Conservation (phyloP, 257 asterid genomes). For the Rubia yunnanensis region DNA sequence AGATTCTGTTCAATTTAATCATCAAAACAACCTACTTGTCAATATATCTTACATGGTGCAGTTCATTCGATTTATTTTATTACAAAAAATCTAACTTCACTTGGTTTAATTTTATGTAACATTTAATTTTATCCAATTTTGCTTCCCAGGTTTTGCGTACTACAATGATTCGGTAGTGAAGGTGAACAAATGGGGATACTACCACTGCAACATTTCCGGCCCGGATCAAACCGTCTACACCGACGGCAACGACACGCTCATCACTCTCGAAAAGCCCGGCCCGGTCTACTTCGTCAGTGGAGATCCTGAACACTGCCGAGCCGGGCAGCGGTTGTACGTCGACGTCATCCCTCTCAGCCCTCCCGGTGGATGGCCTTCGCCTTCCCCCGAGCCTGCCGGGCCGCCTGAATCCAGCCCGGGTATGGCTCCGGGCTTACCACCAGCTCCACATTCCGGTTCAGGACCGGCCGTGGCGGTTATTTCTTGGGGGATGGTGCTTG, state of each 20-base stretch:
- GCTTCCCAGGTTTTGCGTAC: slow-evolving; percentile 50
- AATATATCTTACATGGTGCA: no score
- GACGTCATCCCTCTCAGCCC: slow-evolving; percentile 34
- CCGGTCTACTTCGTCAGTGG: slow-evolving; percentile 44
- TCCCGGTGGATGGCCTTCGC: slow-evolving; percentile 16
- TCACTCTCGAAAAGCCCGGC: slow-evolving; percentile 41
- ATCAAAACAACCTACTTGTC: no score
- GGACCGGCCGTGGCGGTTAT: neutral
- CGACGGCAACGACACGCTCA: slow-evolving; percentile 41
- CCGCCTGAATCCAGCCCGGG: slow-evolving; percentile 6
- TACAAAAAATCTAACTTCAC: no score
- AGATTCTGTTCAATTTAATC: no score
- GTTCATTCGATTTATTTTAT: no score
- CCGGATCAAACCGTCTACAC: slow-evolving; percentile 30
- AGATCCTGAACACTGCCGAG: slow-evolving; percentile 46
- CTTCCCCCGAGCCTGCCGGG: slow-evolving; percentile 7
- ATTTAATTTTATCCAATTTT: no score
- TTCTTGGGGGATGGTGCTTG: neutral
- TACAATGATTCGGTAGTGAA: slow-evolving; percentile 52
- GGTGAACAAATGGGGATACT: slow-evolving; percentile 68
- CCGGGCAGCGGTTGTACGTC: slow-evolving; percentile 42
- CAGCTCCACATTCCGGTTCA: slow-evolving; percentile 21
- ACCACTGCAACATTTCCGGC: slow-evolving; percentile 57
- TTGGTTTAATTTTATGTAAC: neutral
- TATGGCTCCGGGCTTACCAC: slow-evolving; percentile 15